Percentiles rank a stretch among this genome's conserved stretches.
Conservation (phyloP, 2,329 filamentous ascomycete genomes). For the Fusarium gaditjirri region DNA sequence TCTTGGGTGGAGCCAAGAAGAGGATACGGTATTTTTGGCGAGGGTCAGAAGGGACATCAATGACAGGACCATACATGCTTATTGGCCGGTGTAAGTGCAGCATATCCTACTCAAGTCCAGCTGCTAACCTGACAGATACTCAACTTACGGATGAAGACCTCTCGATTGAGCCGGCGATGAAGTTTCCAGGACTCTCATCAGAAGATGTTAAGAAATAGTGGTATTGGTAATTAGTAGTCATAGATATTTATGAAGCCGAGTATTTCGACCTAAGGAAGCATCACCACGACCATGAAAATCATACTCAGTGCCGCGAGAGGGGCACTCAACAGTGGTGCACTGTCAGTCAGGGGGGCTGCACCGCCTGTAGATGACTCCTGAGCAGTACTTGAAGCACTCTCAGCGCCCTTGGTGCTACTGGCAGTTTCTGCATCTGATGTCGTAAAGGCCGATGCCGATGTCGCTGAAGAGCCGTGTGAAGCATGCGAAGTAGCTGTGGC, state of each 20-base stretch:
- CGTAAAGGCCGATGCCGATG: background rate
- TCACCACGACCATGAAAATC: background rate
- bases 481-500: fast-evolving
- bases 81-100: conserved; percentile 31
- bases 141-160: conserved; percentile 11
- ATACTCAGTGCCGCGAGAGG: background rate
- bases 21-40: conserved; percentile 15
- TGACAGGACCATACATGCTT: conserved; percentile 30
- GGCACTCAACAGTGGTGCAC: background rate
- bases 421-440: background rate
- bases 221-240: background rate
- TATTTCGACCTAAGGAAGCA: background rate
- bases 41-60: conserved; percentile 28
- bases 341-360: background rate
- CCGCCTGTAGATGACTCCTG: background rate
- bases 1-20: conserved; percentile 19
- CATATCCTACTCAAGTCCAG: fast-evolving
- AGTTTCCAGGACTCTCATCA: too few species aligned
- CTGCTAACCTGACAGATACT: conserved; percentile 8
- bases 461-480: background rate
- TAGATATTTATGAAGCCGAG: background rate
- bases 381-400: background rate
- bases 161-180: background rate
- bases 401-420: background rate
- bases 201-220: background rate